A percentile compares a stretch with the other conserved stretches of the same genome.
Conservation (phyloP, 2,329 filamentous ascomycete species). For the Aspergillus udagawae region DNA sequence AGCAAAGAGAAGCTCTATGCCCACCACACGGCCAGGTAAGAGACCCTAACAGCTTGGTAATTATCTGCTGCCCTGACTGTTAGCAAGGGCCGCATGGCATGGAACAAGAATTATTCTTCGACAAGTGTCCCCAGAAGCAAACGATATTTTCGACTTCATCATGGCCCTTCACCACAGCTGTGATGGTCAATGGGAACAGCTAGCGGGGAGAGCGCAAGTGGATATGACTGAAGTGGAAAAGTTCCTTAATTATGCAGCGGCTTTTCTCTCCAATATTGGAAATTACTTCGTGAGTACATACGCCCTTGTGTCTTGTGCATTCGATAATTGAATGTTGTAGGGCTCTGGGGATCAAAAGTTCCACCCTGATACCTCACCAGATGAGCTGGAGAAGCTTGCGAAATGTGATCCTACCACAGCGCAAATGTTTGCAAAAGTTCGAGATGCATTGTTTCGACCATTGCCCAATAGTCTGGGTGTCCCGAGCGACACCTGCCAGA, state of each 20-base stretch:
- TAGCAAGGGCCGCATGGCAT: conserved; percentile 10
- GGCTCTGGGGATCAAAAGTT: conserved; percentile 27
- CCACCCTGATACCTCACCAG: conserved; percentile 15
- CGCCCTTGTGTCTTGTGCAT: too few relatives aligned
- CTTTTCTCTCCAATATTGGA: conserved; percentile 52
- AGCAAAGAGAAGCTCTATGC: conserved; percentile 18
- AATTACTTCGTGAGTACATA: conserved; percentile 41
- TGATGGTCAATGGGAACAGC: conserved; percentile 47
- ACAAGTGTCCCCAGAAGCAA: conserved; percentile 50
- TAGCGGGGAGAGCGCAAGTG: conserved; percentile 28
- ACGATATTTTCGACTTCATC: conserved; percentile 53
- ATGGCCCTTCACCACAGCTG: conserved; percentile 46
- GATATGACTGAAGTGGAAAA: conserved; percentile 39
- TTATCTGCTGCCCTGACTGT: background rate
- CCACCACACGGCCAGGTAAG: conserved; percentile 18
- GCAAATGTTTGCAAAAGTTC: conserved; percentile 1
- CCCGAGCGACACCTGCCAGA: conserved; percentile 44
- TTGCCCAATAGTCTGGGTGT: conserved; percentile 38
- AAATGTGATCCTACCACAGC: background rate
- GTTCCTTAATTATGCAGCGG: conserved; percentile 41
- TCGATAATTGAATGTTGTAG: conserved; percentile 19
- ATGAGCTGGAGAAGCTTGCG: conserved; percentile 8
- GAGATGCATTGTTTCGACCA: conserved; percentile 9
- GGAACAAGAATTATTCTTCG: conserved; percentile 52
- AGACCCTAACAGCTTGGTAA: conserved; percentile 7